Base-by-base conservation (phyloP, 495 filamentous ascomycete genomes). In the Penicillium chermesinum region DNA sequence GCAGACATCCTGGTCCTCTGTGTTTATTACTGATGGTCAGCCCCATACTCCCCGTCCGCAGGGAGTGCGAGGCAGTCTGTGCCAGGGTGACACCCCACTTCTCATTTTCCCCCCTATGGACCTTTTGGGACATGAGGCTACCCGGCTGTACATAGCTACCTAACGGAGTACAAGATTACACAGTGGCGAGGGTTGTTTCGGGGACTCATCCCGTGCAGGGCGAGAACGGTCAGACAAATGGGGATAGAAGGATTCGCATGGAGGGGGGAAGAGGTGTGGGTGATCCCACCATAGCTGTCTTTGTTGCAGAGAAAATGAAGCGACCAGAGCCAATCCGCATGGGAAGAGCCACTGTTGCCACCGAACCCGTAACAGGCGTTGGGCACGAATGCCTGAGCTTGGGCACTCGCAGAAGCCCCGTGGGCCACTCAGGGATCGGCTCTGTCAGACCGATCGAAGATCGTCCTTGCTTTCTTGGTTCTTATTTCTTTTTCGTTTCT, bases 311-410 rank as follows among this genome's bases (percentile, higher is more conserved):
- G 34, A 16, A 21, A n/a, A 18, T 18, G 17, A 7, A 53, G 46
- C 25, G 42, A 33, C 10, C 12, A 40, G 19, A 36, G 38, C 52
- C 47, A 59, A 58, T 61, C 44, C 52, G 43, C 30, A 44, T 43
- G 46, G 50, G 21, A 41, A 32, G 9, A 18, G 20, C 37, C 19
- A 45, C 48, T 41, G 50, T 62, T 57, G 59, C 59, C 59, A 62
- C 59, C 32, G 38, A 54, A 44, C 43, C 21, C 39, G 38, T 18
- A 46, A 45, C 45, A 52, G 48, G 50, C 48, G 69, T 72, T 72
- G 69, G 69, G 69, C 69, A 70, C 41, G 43, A 64, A 72, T 72
- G 65, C 61, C 64, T 70, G 67, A 54, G 46, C 52, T 72, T 72
- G 65, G 67, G 67, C 69, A 44, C 21, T 12, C 42, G 53, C 27